Conservation (phyloP, 2,329 filamentous ascomycete genomes). For the Metarhizium anisopliae region DNA sequence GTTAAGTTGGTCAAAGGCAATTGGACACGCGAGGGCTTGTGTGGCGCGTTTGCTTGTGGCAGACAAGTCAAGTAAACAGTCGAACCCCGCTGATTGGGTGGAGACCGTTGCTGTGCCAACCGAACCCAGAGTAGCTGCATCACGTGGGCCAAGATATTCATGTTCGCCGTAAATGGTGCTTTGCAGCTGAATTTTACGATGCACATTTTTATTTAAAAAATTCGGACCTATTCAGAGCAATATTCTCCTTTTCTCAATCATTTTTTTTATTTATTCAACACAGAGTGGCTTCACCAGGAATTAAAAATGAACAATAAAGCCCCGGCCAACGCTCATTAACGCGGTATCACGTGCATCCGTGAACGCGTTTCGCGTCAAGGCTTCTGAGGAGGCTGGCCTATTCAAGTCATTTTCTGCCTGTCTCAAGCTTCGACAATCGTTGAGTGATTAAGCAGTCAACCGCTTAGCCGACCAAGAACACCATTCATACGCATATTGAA, state of each 20-base stretch:
- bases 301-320: background rate
- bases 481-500: background rate
- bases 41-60: background rate
- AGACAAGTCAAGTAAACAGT: constrained; percentile 10
- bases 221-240: no score
- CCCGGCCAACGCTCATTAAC: constrained; percentile 15
- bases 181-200: background rate
- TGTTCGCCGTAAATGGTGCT: background rate
- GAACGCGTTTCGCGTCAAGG: constrained; percentile 18
- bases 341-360: constrained; percentile 26
- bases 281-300: background rate
- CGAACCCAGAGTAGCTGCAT: background rate
- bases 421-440: background rate
- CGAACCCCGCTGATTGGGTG: constrained; percentile 13
- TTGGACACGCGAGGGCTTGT: background rate
- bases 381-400: background rate
- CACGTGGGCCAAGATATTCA: background rate
- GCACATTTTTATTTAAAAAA: no score
- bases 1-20: background rate
- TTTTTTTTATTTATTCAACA: background rate
- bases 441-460: background rate
- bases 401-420: background rate
- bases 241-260: no score
- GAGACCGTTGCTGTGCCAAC: constrained; percentile 25
- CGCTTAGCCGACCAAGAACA: background rate